phyloP scores from a whole-genome alignment of 1,284 basidiomycete species.

The Golubevia pallescens region DNA sequence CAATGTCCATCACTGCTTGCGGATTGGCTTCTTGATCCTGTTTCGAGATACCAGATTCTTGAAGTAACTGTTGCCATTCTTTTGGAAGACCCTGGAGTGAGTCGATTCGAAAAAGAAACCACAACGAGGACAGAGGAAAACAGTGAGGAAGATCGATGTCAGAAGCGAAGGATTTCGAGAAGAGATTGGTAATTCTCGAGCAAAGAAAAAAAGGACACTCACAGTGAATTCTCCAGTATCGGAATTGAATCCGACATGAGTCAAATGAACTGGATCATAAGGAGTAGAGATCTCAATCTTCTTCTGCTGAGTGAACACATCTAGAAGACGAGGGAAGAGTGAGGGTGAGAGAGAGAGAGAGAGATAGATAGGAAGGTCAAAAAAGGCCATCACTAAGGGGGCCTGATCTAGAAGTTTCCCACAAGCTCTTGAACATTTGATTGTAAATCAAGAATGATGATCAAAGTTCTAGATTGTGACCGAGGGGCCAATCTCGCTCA shows the following conservation, averaged over 20 bases:
- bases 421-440: no score
- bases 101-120: not conserved
- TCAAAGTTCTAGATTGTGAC: not conserved
- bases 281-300: constrained; percentile 92
- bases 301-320: constrained; percentile 80
- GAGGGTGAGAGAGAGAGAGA: no score
- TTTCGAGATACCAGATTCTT: constrained; percentile 93
- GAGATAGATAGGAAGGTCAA: no score
- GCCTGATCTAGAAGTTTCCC: no score
- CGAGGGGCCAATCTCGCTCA: not conserved
- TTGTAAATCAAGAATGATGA: not conserved
- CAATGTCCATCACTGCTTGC: constrained; percentile 97
- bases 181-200: not conserved
- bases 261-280: constrained; percentile 99
- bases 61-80: constrained; percentile 97
- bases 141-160: not conserved
- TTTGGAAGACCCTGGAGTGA: constrained; percentile 86
- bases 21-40: constrained; percentile 97
- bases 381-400: no score
- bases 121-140: not conserved
- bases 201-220: not conserved
- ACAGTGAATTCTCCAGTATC: constrained; percentile 85
- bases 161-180: not conserved
- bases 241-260: constrained; percentile 98
- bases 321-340: constrained; percentile 60